Evolutionary conservation across 192 early-diverging fungal species (phyloP), one percentile per base, ranked within the genome.

Genomic region (Rhizophlyctis rosea): DNA sequence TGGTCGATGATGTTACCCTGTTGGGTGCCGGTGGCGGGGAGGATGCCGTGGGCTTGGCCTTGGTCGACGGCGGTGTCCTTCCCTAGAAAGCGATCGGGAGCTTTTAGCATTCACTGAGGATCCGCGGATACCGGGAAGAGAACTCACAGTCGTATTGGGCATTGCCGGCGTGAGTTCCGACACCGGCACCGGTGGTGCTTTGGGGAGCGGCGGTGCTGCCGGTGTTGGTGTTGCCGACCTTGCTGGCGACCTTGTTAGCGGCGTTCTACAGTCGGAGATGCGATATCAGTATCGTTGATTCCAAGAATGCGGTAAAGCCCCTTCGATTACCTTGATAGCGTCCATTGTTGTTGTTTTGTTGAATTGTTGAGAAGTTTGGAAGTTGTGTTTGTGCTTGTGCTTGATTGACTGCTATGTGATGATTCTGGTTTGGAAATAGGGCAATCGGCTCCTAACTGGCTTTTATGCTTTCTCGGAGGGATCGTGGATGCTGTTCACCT

Each of bases 1-100:
- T 29, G 31, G 34, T 58, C 56, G 35, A 58, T 32, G 33, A 58
- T 58, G 56, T 58, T 58, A 23, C 56, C 56, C 39, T 44, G 39
- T 18, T 44, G 39, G 9, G 39, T 44, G 7, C 39, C 39, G 18
- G 39, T 13, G 9, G 39, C 39, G 18, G 39, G 39, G 39, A 44
- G 39, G 9, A 44, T 44, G 39, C 18, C 9, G 39, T 7, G 9
- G 9, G 7, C 18, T 18, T 44, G 39, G 39, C 9, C 39, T 7
- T 44, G 18, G 18, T 44, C 39, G 39, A 44, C 18, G 39, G 9
- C 39, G 9, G 18, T 44, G 39, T 44, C 39, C 39, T n/a, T n/a
- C n/a, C n/a, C n/a, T n/a, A n/a, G n/a, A n/a, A n/a, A n/a, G n/a
- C n/a, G n/a, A n/a, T n/a, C n/a, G n/a, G n/a, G n/a, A n/a, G n/a